Evolutionary conservation across 2,329 filamentous ascomycete genomes (phyloP), one percentile per base, ranked within the genome.

Genomic region (Fusarium zealandicum): DNA sequence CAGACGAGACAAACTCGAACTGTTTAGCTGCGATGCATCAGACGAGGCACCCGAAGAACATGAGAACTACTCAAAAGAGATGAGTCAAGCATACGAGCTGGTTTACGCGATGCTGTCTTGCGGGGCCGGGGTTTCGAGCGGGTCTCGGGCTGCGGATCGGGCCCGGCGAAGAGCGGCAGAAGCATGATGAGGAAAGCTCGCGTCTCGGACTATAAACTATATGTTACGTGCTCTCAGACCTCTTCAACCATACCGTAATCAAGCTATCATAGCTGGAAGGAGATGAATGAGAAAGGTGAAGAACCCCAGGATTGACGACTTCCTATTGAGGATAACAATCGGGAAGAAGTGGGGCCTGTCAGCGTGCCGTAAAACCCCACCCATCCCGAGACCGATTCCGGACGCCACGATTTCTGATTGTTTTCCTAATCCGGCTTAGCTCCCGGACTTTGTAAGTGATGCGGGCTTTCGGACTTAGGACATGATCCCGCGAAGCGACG

Each of bases 1-100:
- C 69, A 10, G 64, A 61, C 8, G 57, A 51, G n/a, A 72, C 59
- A 18, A 72, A 72, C 31, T 64, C 63, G n/a, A 72, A 70, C 2
- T 48, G 50, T 7, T 63, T 68, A 11, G 48, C 65, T 66, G 25
- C 7, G 12, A 13, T 13, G 7, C 17, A 18, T 54, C 17, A 48
- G 36, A 41, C 6, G 14, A 7, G 12, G 28, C 9, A n/a, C 12
- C 9, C 14, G 11, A 20, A 16, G 6, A 31, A 11, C 7, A 27
- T 6, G 9, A 14, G n/a, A 16, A 30, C 10, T 10, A 8, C 9
- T 33, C 4, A 5, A 2, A 10, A 22, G 28, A 49, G 16, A 17
- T 12, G 16, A 4, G 3, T 44, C 16, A 36, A 16, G 16, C 20
- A 33, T 38, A 63, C 61, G 47, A 11, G 35, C 47, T 6, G 35